These are phyloP conservation scores for Cyathus striatus DNA, from an alignment of 768 basidiomycete species.

Conservation along the genomic window DNA sequence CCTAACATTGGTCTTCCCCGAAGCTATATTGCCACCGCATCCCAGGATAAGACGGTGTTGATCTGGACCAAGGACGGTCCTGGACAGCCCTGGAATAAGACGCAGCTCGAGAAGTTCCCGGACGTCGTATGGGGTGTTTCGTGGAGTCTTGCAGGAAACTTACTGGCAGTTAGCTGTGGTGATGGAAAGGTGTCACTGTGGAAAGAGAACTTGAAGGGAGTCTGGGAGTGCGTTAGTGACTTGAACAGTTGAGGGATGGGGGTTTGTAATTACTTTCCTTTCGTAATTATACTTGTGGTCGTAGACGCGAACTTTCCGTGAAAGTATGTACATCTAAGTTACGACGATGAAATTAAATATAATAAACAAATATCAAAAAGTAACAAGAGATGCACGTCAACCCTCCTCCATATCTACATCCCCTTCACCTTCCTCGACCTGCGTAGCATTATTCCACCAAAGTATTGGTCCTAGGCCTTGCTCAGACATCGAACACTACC, in stretches of 20 bases:
- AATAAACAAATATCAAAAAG: too few relatives aligned
- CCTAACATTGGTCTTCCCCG: conserved; percentile 94
- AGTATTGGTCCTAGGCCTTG: too few relatives aligned
- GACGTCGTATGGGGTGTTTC: conserved; percentile 99
- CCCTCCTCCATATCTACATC: too few relatives aligned
- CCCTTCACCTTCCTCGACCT: too few relatives aligned
- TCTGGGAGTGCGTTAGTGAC: conserved; percentile 96
- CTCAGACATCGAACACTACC: too few relatives aligned
- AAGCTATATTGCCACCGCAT: conserved; percentile 93
- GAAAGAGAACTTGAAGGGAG: conserved; percentile 96
- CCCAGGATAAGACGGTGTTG: conserved; percentile 87
- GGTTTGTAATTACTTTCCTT: too few relatives aligned
- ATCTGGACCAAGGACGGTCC: conserved; percentile 89
- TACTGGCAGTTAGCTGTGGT: conserved; percentile 93
- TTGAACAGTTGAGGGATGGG: conserved; percentile 88
- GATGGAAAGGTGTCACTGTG: conserved; percentile 97
- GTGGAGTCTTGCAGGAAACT: conserved; percentile 95
- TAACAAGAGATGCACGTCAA: too few relatives aligned
- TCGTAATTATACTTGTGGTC: too few relatives aligned
- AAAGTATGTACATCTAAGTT: too few relatives aligned
- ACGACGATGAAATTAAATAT: too few relatives aligned
- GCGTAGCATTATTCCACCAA: too few relatives aligned
- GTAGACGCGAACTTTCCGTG: too few relatives aligned
- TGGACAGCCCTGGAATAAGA: conserved; percentile 73
- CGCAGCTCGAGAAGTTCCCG: conserved; percentile 84